Percentiles rank a stretch among this genome's conserved stretches.
Evolutionary conservation across 805 yeast species (phyloP).

Genomic region (Candida incommunis): DNA sequence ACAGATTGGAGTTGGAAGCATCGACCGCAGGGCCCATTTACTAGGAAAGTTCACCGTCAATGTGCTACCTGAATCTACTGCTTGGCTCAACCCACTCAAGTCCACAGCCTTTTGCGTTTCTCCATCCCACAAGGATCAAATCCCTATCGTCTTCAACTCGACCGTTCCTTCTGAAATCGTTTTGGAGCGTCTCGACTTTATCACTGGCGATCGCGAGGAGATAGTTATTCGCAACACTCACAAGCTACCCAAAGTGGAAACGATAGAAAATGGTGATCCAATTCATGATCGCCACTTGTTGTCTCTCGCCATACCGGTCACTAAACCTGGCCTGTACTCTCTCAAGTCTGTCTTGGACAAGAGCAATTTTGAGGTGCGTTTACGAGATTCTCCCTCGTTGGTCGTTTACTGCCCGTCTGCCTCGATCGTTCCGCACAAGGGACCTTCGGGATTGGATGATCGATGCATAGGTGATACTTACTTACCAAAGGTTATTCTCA

Average conservation of each 20-base stretch:
- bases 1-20: slow-evolving; percentile 16
- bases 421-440: slow-evolving; percentile 23
- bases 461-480: slow-evolving; percentile 53
- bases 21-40: slow-evolving; percentile 38
- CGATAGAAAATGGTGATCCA: not conserved
- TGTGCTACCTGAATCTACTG: slow-evolving; percentile 83
- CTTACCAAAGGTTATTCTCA: slow-evolving; percentile 36
- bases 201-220: slow-evolving; percentile 23
- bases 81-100: slow-evolving; percentile 63
- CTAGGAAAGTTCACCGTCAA: slow-evolving; percentile 78
- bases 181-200: slow-evolving; percentile 44
- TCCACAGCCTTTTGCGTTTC: slow-evolving; percentile 28
- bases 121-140: slow-evolving; percentile 21
- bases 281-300: too few species aligned
- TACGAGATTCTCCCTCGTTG: slow-evolving; percentile 45
- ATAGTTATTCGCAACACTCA: not conserved
- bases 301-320: slow-evolving; percentile 51
- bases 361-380: slow-evolving; percentile 41
- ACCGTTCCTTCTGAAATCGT: slow-evolving; percentile 53
- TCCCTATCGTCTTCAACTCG: slow-evolving; percentile 74
- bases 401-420: slow-evolving; percentile 74
- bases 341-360: slow-evolving; percentile 54
- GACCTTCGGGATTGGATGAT: slow-evolving; percentile 17
- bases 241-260: slow-evolving; percentile 2
- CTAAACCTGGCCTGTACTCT: slow-evolving; percentile 63